Evolutionary conservation across 2,329 filamentous ascomycete species (phyloP), one percentile per base, ranked within the genome.

Genomic region (Epichloe brachyelytri): DNA sequence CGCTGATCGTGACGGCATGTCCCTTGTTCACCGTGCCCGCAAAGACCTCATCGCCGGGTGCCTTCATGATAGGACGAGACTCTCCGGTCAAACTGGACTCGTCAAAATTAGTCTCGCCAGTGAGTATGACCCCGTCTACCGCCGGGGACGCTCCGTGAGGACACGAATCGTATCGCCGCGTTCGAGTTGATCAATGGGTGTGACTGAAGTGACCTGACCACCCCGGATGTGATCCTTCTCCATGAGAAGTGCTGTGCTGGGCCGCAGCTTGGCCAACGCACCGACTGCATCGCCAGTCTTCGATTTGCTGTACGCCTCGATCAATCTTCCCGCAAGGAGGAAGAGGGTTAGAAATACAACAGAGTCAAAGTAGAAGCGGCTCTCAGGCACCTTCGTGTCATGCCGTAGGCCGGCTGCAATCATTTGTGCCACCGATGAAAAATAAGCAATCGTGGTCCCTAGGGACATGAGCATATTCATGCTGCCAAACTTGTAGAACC

Each of bases 381-480:
- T 72, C 36, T 73, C 69, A 48, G 71, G 64, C 48, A 63, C 59
- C 3, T 60, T 55, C 4, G 62, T 62, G 11, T 69, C 60, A 17
- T 66, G 61, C 3, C 72, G 72, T 4, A 73, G 77, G 4, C 82
- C 78, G 0, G 66, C 69, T 6, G 81, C 78, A 48, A 88, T 83
- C 63, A 96, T 76, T 56, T 94, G 82, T 15, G 81, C 84, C 22
- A 95, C 70, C 0, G 88, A 95, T 0, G 88, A 83, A 55, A 94
- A 72, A 64, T 95, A 95, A 1, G 90, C 90, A 54, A 96, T 88
- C 2, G 81, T 85, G 0, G 90, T 95, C 5, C 89, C 90, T 2
- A 95, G 75, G 7, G 86, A 93, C 68, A 96, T 90, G 53, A 96
- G 77, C 71, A 94, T 85, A 63, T 95, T 95, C 90, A 96, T 96